These are phyloP conservation scores for Nyctanthes arbortristis DNA, from an alignment of 257 asterid species.

Conservation along the genomic window DNA sequence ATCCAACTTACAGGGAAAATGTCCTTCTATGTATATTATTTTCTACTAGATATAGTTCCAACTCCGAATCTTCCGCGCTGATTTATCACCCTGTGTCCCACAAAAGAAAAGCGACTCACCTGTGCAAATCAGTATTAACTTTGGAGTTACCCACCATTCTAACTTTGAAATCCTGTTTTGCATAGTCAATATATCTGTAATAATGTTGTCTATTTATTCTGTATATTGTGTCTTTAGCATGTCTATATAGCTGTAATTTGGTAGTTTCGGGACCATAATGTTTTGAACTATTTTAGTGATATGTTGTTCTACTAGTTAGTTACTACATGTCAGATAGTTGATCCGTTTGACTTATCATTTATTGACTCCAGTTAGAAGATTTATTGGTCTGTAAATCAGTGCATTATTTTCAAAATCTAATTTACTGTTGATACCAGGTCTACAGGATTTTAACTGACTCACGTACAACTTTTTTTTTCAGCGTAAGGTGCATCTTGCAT, in stretches of 20 bases:
- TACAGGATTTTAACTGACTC: constrained; percentile 8
- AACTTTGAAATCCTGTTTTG: neutral
- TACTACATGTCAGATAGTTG: neutral
- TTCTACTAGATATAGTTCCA: neutral
- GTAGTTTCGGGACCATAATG: neutral
- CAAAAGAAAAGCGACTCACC: neutral
- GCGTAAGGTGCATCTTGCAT: constrained; percentile 81
- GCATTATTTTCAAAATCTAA: constrained; percentile 10
- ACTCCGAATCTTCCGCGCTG: neutral
- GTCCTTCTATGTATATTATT: neutral
- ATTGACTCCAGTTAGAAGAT: constrained; percentile 1
- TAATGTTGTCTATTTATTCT: neutral
- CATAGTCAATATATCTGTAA: neutral
- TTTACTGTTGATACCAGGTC: neutral
- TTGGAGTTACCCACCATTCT: neutral
- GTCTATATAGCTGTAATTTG: neutral
- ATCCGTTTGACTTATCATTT: neutral
- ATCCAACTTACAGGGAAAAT: neutral
- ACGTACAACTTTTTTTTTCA: constrained; percentile 27
- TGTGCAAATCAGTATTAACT: neutral
- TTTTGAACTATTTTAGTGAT: neutral
- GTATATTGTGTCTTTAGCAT: neutral
- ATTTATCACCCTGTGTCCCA: neutral
- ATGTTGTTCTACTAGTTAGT: constrained; percentile 6
- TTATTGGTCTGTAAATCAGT: constrained; percentile 13